These are phyloP conservation scores for Aspergillus cavernicola DNA, from an alignment of 495 filamentous ascomycete genomes.

Conservation along the genomic window DNA sequence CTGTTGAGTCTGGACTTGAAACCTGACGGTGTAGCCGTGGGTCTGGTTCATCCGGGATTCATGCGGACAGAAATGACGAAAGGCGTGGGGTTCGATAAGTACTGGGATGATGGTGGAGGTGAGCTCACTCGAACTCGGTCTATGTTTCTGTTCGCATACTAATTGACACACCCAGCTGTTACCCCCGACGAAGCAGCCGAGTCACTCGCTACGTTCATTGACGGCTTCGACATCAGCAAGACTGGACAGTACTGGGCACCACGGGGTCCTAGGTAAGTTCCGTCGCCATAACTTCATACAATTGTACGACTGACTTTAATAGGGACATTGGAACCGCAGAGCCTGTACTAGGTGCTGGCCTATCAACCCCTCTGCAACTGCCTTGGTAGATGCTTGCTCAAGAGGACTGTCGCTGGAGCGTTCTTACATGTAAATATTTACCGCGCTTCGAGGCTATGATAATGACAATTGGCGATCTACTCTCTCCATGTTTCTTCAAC, in stretches of 20 bases:
- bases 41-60: conserved; percentile 68
- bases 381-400: conserved; percentile 53
- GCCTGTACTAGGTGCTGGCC: conserved; percentile 53
- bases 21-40: conserved; percentile 58
- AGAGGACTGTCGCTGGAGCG: no score
- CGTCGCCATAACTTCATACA: conserved; percentile 11
- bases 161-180: conserved; percentile 45
- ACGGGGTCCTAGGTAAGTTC: conserved; percentile 55
- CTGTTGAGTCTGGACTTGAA: conserved; percentile 65
- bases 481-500: no score
- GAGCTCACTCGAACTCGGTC: conserved; percentile 16
- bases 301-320: conserved; percentile 13
- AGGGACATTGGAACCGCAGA: conserved; percentile 71
- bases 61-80: conserved; percentile 74
- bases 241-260: conserved; percentile 72
- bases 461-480: no score
- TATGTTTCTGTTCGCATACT: neutral
- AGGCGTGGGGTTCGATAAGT: conserved; percentile 67
- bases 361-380: conserved; percentile 62
- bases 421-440: no score
- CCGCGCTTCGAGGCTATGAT: no score
- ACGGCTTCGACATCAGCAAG: conserved; percentile 58
- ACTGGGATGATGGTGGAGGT: conserved; percentile 65
- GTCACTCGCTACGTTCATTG: conserved; percentile 58
- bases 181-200: conserved; percentile 63